Evolutionary conservation across 176 grass and related monocot genomes (phyloP), one percentile per base, ranked within the genome.

Genomic region (Ampelocalamus luodianensis): DNA sequence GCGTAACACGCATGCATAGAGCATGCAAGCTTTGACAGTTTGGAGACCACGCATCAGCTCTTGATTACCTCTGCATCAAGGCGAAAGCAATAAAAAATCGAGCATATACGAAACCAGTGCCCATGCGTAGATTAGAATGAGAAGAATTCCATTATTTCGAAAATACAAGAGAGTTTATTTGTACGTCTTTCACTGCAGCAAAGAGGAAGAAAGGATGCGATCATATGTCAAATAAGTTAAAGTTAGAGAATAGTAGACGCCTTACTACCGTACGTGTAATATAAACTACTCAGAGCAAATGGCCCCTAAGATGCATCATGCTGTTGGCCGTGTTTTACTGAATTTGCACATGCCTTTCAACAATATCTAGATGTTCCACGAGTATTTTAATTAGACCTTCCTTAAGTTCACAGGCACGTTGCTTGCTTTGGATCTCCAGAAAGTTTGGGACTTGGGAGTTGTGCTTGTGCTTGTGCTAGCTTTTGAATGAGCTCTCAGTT

Each of bases 311-410:
- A 62, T 9, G 54, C 54, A 62, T 0, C 16, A 29, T 39, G 75
- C 43, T 49, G 18, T 12, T 67, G 13, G 54, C 50, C 76, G 50
- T 84, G 70, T 81, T 86, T 82, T 69, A 18, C 88, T 86, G 83
- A 72, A 26, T 51, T 20, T 77, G 64, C 78, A 90, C 88, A 90
- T 90, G 88, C 34, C 76, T 82, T 53, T 65, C 36, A 77, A 55
- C 44, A 62, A 40, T 69, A 54, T 5, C 51, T 53, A 80, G 39
- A 76, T 81, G 54, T 44, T 22, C 17, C 14, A 18, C 4, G 20
- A 68, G 13, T 71, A 87, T 56, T 86, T 68, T 87, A 34, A 34
- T 34, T 34, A 68, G 61, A 67, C 24, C 5, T 44, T 55, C 7
- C 66, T 82, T 49, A 27, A 82, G 24, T 78, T 79, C 37, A 56